A percentile compares a stretch with the other conserved stretches of the same genome.
These are phyloP conservation scores for Talaromyces verruculosus DNA, from an alignment of 2,329 filamentous ascomycete species.

Conservation along the genomic window DNA sequence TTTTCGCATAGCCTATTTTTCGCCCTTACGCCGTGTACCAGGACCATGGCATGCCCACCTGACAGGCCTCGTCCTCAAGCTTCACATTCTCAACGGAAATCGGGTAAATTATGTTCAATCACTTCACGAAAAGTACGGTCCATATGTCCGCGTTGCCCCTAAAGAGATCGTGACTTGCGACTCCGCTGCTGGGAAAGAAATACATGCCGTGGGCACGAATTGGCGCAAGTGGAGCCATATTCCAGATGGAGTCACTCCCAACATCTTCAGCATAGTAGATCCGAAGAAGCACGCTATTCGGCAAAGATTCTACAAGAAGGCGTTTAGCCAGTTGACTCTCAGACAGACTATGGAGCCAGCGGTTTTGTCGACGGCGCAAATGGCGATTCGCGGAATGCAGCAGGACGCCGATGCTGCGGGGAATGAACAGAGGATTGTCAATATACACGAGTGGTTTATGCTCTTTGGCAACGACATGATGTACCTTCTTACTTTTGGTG, in stretches of 20 bases:
- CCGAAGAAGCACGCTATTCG: not conserved
- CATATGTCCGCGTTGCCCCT: not conserved
- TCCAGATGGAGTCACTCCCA: not conserved
- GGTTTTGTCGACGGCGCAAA: not conserved
- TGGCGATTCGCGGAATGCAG: not conserved
- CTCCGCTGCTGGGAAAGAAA: not conserved
- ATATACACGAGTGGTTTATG: not conserved
- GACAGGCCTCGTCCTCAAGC: not conserved
- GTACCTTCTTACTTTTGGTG: not conserved
- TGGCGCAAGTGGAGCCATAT: not conserved
- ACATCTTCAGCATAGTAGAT: not conserved
- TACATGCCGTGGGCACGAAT: not conserved
- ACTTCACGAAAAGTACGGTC: not conserved
- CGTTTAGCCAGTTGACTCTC: not conserved
- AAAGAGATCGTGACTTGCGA: not conserved
- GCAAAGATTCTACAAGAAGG: not conserved
- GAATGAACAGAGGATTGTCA: not conserved
- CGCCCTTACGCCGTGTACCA: not conserved
- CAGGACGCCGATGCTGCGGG: not conserved
- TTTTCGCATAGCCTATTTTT: not conserved
- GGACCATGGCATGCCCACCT: not conserved
- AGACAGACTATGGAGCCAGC: not conserved
- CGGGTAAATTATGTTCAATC: not conserved
- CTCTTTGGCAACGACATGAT: not conserved
- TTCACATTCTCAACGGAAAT: not conserved